Evolutionary conservation across 2,329 filamentous ascomycete species (phyloP), one percentile per base, ranked within the genome.

Genomic region (Diaporthe batatas): DNA sequence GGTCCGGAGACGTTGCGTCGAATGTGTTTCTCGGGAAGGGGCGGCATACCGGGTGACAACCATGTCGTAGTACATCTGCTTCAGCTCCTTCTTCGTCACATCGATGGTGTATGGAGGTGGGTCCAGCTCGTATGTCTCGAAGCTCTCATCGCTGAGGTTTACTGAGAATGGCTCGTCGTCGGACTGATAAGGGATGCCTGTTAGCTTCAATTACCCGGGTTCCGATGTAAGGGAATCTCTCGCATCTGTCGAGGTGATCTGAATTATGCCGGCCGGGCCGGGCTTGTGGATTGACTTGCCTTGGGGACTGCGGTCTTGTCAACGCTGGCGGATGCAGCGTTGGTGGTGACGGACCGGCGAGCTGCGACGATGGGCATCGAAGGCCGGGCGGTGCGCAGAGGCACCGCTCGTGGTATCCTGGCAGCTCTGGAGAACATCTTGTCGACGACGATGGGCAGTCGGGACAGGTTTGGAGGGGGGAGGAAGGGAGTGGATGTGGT

Each of bases 51-150:
- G 92, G 81, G 95, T 92, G 77, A 91, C 88, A 71, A 98, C 96
- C 96, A 99, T 98, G 84, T 98, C 94, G 84, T 92, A 92, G 91
- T 99, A 99, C 92, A 98, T 98, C 89, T 97, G 90, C 91, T 97
- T 98, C 83, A 99, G 88, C 88, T 98, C 94, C 86, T 94, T 95
- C 92, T 99, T 99, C 81, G 96, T 98, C 76, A 95, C 94, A 80
- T 97, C 89, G 79, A 99, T 87, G 76, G 94, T 95, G 89, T 98
- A 98, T 73, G 94, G 88, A 77, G 96, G 96, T 79, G 96, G 95
- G 86, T 99, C 96, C 82, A 99, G 91, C 89, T 98, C 95, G 87
- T 98, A 99, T 73, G 96, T 98, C 91, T 99, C 96, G 88, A 98
- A 99, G 88, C 94, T 96, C 92, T 98, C 96, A 84, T 98, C 94